Evolutionary conservation across 495 filamentous ascomycete species (phyloP), one percentile per base, ranked within the genome.

Genomic region (Lasiosphaeria hispida): DNA sequence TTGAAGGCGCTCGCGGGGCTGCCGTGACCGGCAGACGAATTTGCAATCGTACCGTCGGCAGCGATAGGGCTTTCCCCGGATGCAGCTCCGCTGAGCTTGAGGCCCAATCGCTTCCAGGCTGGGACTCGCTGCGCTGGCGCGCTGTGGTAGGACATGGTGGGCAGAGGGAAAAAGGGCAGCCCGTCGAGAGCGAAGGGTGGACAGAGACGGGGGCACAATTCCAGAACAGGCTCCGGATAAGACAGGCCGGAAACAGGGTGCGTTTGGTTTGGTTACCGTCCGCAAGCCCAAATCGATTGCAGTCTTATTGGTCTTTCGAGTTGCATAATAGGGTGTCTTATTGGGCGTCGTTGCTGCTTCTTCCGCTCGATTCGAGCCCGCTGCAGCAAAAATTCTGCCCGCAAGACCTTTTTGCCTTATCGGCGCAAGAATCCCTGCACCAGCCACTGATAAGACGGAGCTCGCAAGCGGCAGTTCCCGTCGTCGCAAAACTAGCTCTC

Each of bases 71-170:
- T 77, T 64, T 81, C 79, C 39, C 77, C 77, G 60, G 78, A 81
- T 67, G 71, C 71, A 69, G 74, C 57, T 55, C 67, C 71, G 66
- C 90, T 91, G 71, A 88, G 79, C 79, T 89, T 87, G 67, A 89
- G 76, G 48, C 86, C 88, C 68, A 91, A 73, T 75, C 86, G 81
- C 72, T 90, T 90, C 87, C 86, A 90, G 53, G 88, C 86, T 15
- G 88, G 87, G 45, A 88, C 77, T 66, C 78, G 80, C 58, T 61
- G 58, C 47, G 58, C 58, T 60, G 55, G 55, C 55, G 55, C 44
- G 51, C 49, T 55, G 64, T 74, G 69, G 61, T 68, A 67, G 63
- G 67, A 72, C 69, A 71, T 73, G 63, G 23, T 40, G 70, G n/a
- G 34, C 37, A 48, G 57, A 50, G 59, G 56, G 59, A 43, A 52